Percentiles rank a stretch among this genome's conserved stretches.
phyloP scores from a whole-genome alignment of 1,284 basidiomycete genomes.

The Boletus mariae region DNA sequence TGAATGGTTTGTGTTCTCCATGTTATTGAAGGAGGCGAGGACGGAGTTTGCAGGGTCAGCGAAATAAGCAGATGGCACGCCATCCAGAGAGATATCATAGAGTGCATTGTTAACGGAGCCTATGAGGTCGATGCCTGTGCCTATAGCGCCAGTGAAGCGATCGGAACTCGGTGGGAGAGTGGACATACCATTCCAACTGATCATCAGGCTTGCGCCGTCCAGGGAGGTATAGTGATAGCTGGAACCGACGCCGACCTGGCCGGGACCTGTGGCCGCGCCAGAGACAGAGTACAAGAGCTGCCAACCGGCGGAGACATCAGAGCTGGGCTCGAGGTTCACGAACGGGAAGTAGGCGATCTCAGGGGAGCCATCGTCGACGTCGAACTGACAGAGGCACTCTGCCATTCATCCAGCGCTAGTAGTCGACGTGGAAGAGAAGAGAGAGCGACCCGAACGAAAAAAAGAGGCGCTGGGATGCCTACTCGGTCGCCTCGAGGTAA shows the following conservation, averaged over 20 bases:
- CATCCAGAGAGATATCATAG: constrained; percentile 49
- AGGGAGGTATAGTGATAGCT: constrained; percentile 58
- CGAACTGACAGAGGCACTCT: constrained; percentile 48
- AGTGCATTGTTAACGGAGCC: constrained; percentile 43
- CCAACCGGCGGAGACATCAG: constrained; percentile 58
- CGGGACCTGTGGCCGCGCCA: constrained; percentile 43
- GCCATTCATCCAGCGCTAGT: constrained; percentile 43
- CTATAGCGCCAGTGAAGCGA: constrained; percentile 31
- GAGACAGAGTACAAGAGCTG: constrained; percentile 53
- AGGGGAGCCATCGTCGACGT: constrained; percentile 66
- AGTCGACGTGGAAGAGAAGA: constrained; percentile 5
- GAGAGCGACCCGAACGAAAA: neutral
- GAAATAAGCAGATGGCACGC: constrained; percentile 25
- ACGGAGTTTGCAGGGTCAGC: constrained; percentile 29
- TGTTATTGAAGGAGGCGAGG: constrained; percentile 42
- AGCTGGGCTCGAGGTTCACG: constrained; percentile 40
- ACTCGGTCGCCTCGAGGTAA: constrained; percentile 24
- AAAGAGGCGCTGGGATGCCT: neutral
- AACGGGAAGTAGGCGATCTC: constrained; percentile 58
- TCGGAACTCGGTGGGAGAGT: neutral
- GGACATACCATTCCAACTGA: constrained; percentile 59
- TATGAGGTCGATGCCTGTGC: constrained; percentile 51
- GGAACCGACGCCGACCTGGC: constrained; percentile 49
- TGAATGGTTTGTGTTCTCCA: constrained; percentile 44
- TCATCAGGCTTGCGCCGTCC: constrained; percentile 50